Conservation (phyloP, 805 yeast genomes). For the Debaryomyces maramus region DNA sequence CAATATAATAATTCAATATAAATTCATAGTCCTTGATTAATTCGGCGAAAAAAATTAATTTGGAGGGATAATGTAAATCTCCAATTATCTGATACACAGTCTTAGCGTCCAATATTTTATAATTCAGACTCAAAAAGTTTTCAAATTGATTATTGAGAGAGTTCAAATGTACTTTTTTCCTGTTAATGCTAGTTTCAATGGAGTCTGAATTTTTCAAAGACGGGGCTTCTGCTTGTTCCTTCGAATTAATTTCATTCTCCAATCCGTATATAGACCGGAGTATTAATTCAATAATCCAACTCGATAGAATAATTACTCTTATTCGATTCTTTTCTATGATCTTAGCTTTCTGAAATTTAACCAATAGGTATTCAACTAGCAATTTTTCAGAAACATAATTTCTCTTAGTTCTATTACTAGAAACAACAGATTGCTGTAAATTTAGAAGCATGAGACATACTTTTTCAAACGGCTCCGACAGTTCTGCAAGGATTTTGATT, state of each 20-base stretch:
- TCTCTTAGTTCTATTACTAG: not conserved
- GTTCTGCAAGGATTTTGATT: conserved; percentile 51
- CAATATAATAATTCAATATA: conserved; percentile 68
- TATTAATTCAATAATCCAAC: conserved; percentile 65
- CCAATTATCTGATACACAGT: conserved; percentile 73
- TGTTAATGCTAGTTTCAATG: not conserved
- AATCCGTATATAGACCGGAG: conserved; percentile 46
- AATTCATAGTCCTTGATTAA: conserved; percentile 66
- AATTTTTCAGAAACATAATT: conserved; percentile 21
- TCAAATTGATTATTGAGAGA: conserved; percentile 24
- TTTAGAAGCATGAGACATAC: conserved; percentile 54
- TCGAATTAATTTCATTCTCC: conserved; percentile 29
- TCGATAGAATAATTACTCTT: conserved; percentile 48
- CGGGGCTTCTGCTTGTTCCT: not conserved
- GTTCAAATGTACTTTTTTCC: conserved; percentile 4
- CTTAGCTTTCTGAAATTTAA: conserved; percentile 27
- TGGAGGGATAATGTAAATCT: conserved; percentile 63
- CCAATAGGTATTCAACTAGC: conserved; percentile 34
- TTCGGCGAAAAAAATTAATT: conserved; percentile 67
- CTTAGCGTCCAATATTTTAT: conserved; percentile 54
- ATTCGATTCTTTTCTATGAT: conserved; percentile 27
- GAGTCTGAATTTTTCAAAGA: not conserved
- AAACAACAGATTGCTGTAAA: conserved; percentile 7
- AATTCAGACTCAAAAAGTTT: conserved; percentile 52
- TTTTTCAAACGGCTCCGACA: conserved; percentile 67